Conservation (phyloP, 805 yeast species). For the Jamesozyma jinghongensis region DNA sequence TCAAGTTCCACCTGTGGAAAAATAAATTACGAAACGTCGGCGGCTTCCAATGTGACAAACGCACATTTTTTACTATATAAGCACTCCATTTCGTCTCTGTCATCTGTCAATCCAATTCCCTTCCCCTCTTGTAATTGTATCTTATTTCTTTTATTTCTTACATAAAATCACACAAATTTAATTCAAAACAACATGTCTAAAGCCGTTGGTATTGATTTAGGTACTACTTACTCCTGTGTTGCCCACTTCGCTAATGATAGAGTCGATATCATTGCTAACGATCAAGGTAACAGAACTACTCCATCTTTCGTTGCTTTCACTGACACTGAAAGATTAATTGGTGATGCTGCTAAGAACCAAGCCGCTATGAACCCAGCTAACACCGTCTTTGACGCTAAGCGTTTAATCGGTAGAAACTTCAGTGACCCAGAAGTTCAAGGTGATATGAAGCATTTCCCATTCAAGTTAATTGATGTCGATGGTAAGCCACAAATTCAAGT, state of each 20-base stretch:
- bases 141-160: background rate
- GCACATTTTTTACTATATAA: background rate
- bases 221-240: slow-evolving; percentile 96
- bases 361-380: slow-evolving; percentile 93
- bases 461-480: slow-evolving; percentile 61
- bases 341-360: slow-evolving; percentile 81
- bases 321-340: slow-evolving; percentile 53
- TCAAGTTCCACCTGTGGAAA: background rate
- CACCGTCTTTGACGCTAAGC: slow-evolving; percentile 93
- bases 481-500: slow-evolving; percentile 87
- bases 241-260: slow-evolving; percentile 79
- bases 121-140: background rate
- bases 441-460: slow-evolving; percentile 74
- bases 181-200: slow-evolving; percentile 28
- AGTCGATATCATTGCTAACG: slow-evolving; percentile 93
- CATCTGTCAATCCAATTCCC: background rate
- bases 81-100: background rate
- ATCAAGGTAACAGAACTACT: slow-evolving; percentile 97
- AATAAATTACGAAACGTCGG: background rate
- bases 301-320: slow-evolving; percentile 97
- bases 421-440: slow-evolving; percentile 49
- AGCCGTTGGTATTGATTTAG: slow-evolving; percentile 76
- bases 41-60: too few relatives aligned
- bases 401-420: slow-evolving; percentile 73
- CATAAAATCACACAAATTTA: background rate